Conservation (phyloP, 192 early-diverging fungal species). For the Phlyctochytrium bullatum region DNA sequence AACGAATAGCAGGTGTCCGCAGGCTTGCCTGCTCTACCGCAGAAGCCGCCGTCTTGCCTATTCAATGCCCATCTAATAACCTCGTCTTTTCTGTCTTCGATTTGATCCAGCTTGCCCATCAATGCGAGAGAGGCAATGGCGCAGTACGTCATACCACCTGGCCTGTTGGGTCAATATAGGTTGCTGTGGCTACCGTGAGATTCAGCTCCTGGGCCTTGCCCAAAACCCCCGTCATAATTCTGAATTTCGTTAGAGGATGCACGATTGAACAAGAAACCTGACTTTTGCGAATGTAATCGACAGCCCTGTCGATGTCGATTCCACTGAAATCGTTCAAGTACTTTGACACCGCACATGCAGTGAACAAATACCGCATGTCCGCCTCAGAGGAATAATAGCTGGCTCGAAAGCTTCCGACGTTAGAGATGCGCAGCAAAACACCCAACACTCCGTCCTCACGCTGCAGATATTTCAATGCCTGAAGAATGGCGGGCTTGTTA, state of each 20-base stretch:
- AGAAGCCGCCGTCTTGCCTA: constrained; percentile 84
- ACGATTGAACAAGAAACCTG: constrained; percentile 65
- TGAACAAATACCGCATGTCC: constrained; percentile 91
- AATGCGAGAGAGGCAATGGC: constrained; percentile 79
- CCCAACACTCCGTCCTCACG: constrained; percentile 69
- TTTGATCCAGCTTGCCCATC: constrained; percentile 49
- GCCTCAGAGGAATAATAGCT: constrained; percentile 66
- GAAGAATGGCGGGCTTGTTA: constrained; percentile 64
- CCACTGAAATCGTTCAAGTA: constrained; percentile 90
- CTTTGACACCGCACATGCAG: constrained; percentile 78
- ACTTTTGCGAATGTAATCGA: constrained; percentile 58
- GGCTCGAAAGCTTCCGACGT: constrained; percentile 58
- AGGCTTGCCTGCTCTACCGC: constrained; percentile 83
- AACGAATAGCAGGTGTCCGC: constrained; percentile 96
- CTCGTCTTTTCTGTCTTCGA: constrained; percentile 39
- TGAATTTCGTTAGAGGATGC: constrained; percentile 35
- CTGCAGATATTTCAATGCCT: constrained; percentile 64
- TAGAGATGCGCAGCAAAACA: background rate
- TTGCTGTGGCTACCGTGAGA: constrained; percentile 80
- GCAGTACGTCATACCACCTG: constrained; percentile 85
- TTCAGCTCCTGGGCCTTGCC: constrained; percentile 73
- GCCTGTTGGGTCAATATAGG: too few species aligned
- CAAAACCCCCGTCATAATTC: constrained; percentile 76
- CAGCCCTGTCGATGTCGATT: constrained; percentile 59
- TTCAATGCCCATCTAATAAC: constrained; percentile 73